phyloP scores from a whole-genome alignment of 2,329 filamentous ascomycete genomes.

The Alternaria longipes region DNA sequence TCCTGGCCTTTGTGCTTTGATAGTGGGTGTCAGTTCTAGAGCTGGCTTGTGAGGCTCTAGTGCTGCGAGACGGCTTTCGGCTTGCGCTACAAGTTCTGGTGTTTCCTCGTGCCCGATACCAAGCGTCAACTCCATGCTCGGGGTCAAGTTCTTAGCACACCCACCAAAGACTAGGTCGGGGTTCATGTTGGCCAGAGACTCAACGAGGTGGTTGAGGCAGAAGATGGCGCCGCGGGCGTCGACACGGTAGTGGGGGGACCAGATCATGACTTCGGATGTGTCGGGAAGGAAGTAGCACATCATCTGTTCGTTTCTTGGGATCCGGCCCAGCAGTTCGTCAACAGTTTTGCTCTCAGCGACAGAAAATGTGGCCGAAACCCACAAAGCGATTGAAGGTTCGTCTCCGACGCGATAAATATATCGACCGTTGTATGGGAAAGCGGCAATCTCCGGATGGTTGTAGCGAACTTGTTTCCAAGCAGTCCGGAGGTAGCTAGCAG shows the following conservation, averaged over 20 bases:
- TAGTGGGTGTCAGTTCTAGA: conserved; percentile 28
- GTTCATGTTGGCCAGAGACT: conserved; percentile 28
- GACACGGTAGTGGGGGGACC: conserved; percentile 37
- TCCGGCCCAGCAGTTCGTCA: conserved; percentile 32
- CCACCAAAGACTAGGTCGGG: conserved; percentile 30
- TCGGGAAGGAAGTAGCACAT: conserved; percentile 35
- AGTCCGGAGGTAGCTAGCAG: conserved; percentile 24
- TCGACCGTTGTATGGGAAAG: conserved; percentile 35
- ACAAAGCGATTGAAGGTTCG: conserved; percentile 29
- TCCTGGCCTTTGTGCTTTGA: conserved; percentile 18
- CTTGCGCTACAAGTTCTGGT: conserved; percentile 27
- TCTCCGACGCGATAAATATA: conserved; percentile 38
- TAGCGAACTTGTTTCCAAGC: conserved; percentile 42
- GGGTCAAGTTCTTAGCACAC: conserved; percentile 36
- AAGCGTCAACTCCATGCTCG: conserved; percentile 34
- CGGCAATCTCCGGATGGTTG: conserved; percentile 37
- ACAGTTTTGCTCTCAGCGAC: conserved; percentile 27
- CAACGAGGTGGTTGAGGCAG: conserved; percentile 34
- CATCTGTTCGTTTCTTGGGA: conserved; percentile 40
- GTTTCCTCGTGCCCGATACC: conserved; percentile 24
- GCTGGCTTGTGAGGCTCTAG: conserved; percentile 29
- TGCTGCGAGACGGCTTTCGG: conserved; percentile 26
- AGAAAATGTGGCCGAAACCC: conserved; percentile 37
- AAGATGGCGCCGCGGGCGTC: conserved; percentile 39
- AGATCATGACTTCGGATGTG: conserved; percentile 34